phyloP scores from a whole-genome alignment of 192 early-diverging fungal species.

The Glomus cerebriforme region DNA sequence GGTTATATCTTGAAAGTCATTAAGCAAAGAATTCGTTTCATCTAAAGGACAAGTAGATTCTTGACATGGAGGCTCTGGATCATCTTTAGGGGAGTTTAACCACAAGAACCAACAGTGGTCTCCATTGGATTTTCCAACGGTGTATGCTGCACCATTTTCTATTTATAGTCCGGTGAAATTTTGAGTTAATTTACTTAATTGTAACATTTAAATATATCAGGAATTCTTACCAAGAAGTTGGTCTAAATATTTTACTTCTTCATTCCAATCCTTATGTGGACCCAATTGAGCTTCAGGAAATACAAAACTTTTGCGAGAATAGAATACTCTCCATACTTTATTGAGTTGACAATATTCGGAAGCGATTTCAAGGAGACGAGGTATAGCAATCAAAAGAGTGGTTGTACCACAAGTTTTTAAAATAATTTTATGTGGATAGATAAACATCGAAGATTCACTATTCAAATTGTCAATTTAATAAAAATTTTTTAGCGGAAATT shows the following conservation, averaged over 20 bases:
- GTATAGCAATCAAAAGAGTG: constrained; percentile 85
- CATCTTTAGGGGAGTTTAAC: constrained; percentile 70
- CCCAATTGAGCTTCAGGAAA: constrained; percentile 89
- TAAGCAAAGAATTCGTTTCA: not conserved
- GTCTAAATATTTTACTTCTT: constrained; percentile 81
- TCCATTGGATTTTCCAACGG: constrained; percentile 89
- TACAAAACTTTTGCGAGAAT: constrained; percentile 96
- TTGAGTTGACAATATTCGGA: constrained; percentile 59
- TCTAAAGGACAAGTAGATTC: not conserved
- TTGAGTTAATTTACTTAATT: not conserved
- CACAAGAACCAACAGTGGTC: constrained; percentile 95
- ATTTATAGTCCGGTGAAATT: not conserved
- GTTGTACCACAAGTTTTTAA: constrained; percentile 99
- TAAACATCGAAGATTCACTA: constrained; percentile 97
- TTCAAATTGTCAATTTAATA: not conserved
- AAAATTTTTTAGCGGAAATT: not conserved
- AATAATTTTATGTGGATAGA: constrained; percentile 93
- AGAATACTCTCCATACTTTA: constrained; percentile 83
- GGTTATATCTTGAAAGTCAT: constrained; percentile 67
- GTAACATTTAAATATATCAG: not conserved
- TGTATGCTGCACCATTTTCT: constrained; percentile 80
- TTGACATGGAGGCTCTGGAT: constrained; percentile 41
- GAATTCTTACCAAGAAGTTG: constrained; percentile 55
- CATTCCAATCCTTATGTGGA: constrained; percentile 90
- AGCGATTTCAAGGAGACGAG: constrained; percentile 85